A percentile compares a stretch with the other conserved stretches of the same genome.
phyloP scores from a whole-genome alignment of 1,139 yeast genomes.

The Blastobotrys serpentis region DNA sequence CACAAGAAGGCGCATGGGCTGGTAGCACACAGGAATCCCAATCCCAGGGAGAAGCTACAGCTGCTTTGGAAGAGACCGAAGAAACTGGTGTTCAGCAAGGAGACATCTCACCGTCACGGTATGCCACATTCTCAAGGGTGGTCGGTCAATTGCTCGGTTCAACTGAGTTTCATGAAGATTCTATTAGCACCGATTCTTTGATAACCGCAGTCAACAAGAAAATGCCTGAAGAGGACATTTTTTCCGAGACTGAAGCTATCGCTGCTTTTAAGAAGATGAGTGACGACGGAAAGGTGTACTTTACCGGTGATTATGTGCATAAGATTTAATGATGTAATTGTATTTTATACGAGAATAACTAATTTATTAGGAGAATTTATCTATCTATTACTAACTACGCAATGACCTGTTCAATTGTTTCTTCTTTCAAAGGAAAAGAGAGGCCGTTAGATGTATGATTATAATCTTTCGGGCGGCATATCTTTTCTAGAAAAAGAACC shows the following conservation, averaged over 20 bases:
- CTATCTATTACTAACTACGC: no score
- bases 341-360: no score
- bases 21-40: constrained; percentile 20
- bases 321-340: constrained; percentile 9
- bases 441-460: no score
- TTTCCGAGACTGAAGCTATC: constrained; percentile 36
- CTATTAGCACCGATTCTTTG: constrained; percentile 30
- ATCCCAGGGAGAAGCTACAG: constrained; percentile 17
- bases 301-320: constrained; percentile 25
- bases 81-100: constrained; percentile 24
- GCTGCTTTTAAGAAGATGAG: constrained; percentile 41
- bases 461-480: no score
- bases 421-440: no score
- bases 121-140: constrained; percentile 32
- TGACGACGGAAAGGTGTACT: constrained; percentile 39
- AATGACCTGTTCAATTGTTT: no score
- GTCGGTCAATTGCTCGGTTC: constrained; percentile 39
- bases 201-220: constrained; percentile 36
- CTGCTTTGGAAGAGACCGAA: constrained; percentile 23
- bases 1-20: constrained; percentile 32
- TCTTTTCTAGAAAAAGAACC: no score
- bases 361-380: no score
- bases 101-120: constrained; percentile 37
- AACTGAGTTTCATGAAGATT: constrained; percentile 34
- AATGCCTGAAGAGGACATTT: constrained; percentile 39